These are phyloP conservation scores for Venturia nashicola DNA, from an alignment of 2,329 filamentous ascomycete species.

Conservation along the genomic window DNA sequence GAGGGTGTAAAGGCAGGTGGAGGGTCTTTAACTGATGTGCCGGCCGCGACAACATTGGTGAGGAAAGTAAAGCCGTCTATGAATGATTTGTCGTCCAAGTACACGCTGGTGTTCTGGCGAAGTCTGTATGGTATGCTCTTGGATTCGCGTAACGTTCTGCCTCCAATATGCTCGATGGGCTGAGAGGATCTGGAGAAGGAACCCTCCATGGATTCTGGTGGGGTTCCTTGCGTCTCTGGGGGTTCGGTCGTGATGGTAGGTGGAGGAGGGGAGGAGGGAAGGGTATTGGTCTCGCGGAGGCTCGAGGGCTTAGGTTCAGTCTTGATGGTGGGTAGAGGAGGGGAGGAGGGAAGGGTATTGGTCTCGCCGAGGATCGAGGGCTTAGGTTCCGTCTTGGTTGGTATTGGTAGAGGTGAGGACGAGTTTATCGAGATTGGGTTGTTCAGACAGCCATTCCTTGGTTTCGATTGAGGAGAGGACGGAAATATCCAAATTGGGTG, in stretches of 20 bases:
- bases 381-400: neutral
- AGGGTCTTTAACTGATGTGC: constrained; percentile 25
- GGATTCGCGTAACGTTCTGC: neutral
- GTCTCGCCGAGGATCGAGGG: neutral
- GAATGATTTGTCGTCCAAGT: constrained; percentile 5
- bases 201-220: neutral
- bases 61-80: constrained; percentile 37
- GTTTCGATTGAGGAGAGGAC: neutral
- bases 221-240: neutral
- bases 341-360: neutral
- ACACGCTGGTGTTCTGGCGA: constrained; percentile 1
- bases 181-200: neutral
- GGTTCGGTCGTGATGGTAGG: neutral
- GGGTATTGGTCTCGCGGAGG: neutral
- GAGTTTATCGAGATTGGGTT: neutral
- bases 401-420: neutral
- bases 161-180: neutral
- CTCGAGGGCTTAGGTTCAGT: neutral
- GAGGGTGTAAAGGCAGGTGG: constrained; percentile 51
- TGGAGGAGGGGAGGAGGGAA: neutral
- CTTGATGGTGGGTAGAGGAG: neutral
- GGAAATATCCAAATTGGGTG: neutral
- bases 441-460: neutral
- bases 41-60: constrained; percentile 47
- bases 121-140: constrained; percentile 1